Evolutionary conservation across 2,329 filamentous ascomycete genomes (phyloP), one percentile per base, ranked within the genome.

Genomic region (Colletotrichum sublineola): DNA sequence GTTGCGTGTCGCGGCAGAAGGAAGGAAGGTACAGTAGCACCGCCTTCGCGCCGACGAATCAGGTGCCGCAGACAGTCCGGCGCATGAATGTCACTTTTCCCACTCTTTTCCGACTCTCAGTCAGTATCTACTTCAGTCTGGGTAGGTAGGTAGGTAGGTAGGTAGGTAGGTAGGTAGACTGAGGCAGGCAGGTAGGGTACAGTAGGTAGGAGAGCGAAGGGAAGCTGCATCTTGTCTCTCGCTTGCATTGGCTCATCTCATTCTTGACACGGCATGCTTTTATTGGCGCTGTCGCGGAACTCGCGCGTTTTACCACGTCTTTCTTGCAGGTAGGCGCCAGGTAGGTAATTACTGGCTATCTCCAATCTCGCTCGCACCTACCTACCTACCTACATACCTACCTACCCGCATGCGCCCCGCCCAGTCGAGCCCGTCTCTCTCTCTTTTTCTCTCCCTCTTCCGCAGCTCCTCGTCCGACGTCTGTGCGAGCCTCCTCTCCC

Each of bases 301-400:
- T 69, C 24, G 33, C 69, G 66, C 65, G 69, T 64, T 63, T 72
- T 55, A 72, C 52, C 69, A 60, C 65, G 69, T 64, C 69, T 24
- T n/a, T 48, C 63, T 20, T 29, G 48, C 57, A 31, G 40, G 24
- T 24, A 24, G 24, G 24, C 24, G 24, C 24, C 24, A 24, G 24
- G 24, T 24, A 24, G 24, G 24, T 24, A 24, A 24, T 24, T 24
- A 24, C 24, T 24, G 24, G 24, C 24, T 24, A 24, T 46, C 3
- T 38, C 56, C 48, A 71, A 71, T 24, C 68, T 57, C 42, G 18
- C 15, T 63, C 56, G 64, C 57, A 70, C n/a, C 50, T 38, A 56
- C 63, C 40, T 38, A 56, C 63, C 40, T 40, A 9, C 38, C 6
- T 40, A 40, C 11, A 1, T 40, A 40, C 38, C 38, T 40, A 11